Conservation (phyloP, 495 filamentous ascomycete genomes). For the Venustampulla echinocandica region DNA sequence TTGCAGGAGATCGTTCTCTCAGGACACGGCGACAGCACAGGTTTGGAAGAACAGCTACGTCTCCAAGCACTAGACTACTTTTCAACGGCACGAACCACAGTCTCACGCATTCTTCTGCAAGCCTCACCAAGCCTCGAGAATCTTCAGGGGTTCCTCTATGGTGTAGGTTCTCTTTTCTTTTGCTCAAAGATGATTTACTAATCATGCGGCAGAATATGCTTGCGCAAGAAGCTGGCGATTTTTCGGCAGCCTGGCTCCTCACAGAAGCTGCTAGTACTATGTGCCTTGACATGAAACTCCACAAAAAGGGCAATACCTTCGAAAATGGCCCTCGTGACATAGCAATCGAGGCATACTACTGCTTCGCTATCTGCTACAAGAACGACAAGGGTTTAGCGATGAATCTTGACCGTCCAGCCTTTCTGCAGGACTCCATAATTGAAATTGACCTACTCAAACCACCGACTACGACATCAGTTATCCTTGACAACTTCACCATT, state of each 20-base stretch:
- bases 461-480: not conserved
- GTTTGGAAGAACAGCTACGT: conserved; percentile 1
- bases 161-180: not conserved
- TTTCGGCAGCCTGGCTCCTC: conserved; percentile 1
- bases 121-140: not conserved
- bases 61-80: conserved; percentile 3
- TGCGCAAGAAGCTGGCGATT: conserved; percentile 12
- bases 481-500: conserved; percentile 1
- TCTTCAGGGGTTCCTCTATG: conserved; percentile 8
- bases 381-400: conserved; percentile 13
- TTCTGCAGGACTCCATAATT: conserved; percentile 3
- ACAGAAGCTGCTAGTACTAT: conserved; percentile 1
- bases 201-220: conserved; percentile 1
- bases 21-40: not conserved
- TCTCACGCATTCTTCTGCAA: not conserved
- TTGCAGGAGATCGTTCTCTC: conserved; percentile 9
- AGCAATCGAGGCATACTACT: conserved; percentile 8
- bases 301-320: conserved; percentile 1
- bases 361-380: conserved; percentile 10
- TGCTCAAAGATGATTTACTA: not conserved
- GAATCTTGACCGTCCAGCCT: conserved; percentile 8
- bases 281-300: conserved; percentile 1
- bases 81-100: not conserved
- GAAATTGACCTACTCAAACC: conserved; percentile 4
- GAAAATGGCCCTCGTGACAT: not conserved